A percentile compares a stretch with the other conserved stretches of the same genome.
phyloP scores from a whole-genome alignment of 2,329 filamentous ascomycete species.

The Colletotrichum liriopes region DNA sequence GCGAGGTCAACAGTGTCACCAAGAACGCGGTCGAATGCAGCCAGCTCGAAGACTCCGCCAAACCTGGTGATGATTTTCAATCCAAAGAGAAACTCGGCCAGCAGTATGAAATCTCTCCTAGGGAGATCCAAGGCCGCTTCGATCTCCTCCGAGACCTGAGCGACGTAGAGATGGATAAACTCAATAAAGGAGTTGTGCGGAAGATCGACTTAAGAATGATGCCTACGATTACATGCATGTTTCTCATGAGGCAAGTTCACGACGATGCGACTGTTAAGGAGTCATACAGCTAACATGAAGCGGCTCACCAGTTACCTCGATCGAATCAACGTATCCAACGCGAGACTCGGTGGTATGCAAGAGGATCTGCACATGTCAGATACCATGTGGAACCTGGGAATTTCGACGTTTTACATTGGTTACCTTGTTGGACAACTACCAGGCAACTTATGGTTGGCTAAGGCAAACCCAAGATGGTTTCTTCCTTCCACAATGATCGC shows the following conservation, averaged over 20 bases:
- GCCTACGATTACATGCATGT: constrained; percentile 49
- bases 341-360: constrained; percentile 54
- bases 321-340: constrained; percentile 64
- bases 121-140: constrained; percentile 47
- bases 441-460: constrained; percentile 61
- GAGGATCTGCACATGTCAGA: constrained; percentile 53
- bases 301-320: constrained; percentile 60
- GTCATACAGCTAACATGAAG: neutral
- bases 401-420: constrained; percentile 61
- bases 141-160: constrained; percentile 46
- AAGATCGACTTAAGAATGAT: constrained; percentile 53
- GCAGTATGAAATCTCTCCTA: constrained; percentile 10
- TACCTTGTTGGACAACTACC: constrained; percentile 62
- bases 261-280: neutral
- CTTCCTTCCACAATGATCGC: constrained; percentile 58
- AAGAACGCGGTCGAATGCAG: constrained; percentile 25
- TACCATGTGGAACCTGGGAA: constrained; percentile 56
- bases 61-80: neutral
- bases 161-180: constrained; percentile 45
- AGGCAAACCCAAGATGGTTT: constrained; percentile 53
- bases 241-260: constrained; percentile 47
- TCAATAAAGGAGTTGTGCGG: constrained; percentile 49
- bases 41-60: constrained; percentile 28
- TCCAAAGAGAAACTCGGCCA: constrained; percentile 6
- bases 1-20: neutral